A percentile compares a stretch with the other conserved stretches of the same genome.
Conservation (phyloP, 257 asterid species). For the Eustoma russellianum region DNA sequence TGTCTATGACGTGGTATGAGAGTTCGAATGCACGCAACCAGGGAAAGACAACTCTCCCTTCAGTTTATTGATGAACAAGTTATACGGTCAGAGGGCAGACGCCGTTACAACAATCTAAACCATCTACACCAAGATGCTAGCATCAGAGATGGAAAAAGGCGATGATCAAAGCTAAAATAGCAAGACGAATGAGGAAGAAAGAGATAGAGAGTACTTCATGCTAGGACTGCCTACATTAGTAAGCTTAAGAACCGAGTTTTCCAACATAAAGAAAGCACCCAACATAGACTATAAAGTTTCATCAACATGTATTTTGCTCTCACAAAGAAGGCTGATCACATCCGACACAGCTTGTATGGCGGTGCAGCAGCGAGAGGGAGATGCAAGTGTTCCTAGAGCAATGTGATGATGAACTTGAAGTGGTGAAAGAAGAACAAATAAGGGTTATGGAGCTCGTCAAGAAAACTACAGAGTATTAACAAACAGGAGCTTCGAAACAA, state of each 20-base stretch:
- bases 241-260: constrained; percentile 28
- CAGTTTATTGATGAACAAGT: constrained; percentile 82
- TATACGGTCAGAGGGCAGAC: constrained; percentile 57
- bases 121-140: neutral
- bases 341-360: constrained; percentile 25
- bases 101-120: constrained; percentile 12
- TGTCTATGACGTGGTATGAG: too few species aligned
- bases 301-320: constrained; percentile 26
- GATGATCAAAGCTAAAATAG: constrained; percentile 6
- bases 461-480: constrained; percentile 62
- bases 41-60: constrained; percentile 74
- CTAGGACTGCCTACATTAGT: constrained; percentile 46
- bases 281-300: constrained; percentile 43
- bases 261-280: constrained; percentile 64
- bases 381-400: constrained; percentile 68
- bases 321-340: constrained; percentile 31
- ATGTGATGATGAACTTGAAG: constrained; percentile 56
- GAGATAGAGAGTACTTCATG: constrained; percentile 33
- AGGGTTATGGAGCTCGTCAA: constrained; percentile 58
- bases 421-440: constrained; percentile 58
- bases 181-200: constrained; percentile 18
- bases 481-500: constrained; percentile 39
- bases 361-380: constrained; percentile 26
- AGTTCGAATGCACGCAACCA: too few species aligned
- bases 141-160: too few species aligned